Evolutionary conservation across 2,329 filamentous ascomycete species (phyloP).

Genomic region (Achaetomium macrosporum): DNA sequence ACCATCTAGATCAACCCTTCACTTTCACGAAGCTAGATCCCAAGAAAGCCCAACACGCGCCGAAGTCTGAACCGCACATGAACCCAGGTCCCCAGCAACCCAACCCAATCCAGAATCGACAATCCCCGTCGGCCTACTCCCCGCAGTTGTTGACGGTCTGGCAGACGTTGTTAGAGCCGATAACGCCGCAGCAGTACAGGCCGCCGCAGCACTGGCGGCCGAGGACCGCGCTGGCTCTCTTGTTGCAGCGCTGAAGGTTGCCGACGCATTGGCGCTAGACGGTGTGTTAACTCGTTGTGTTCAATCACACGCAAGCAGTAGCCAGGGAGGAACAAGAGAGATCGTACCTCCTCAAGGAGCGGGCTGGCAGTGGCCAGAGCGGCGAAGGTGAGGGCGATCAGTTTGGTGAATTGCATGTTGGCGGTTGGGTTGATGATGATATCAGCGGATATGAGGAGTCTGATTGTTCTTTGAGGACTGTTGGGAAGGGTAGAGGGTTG

Average conservation of each 20-base stretch:
- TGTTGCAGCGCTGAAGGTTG: neutral
- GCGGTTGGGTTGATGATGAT: too few relatives aligned
- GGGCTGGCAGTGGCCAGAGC: neutral
- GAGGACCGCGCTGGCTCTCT: neutral
- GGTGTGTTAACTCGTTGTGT: neutral
- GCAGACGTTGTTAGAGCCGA: conserved; percentile 3
- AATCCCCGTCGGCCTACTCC: neutral
- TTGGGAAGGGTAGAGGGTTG: neutral
- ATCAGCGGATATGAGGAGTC: neutral
- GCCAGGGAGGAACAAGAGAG: neutral
- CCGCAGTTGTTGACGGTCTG: neutral
- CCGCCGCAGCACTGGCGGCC: conserved; percentile 1
- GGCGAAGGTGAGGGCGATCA: neutral
- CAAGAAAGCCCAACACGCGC: too few relatives aligned
- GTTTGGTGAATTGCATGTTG: conserved; percentile 1
- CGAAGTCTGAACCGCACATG: too few relatives aligned
- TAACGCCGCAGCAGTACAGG: neutral
- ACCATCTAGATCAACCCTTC: too few relatives aligned
- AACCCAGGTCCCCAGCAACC: too few relatives aligned
- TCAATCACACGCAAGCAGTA: neutral
- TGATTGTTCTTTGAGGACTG: neutral
- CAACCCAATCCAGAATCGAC: too few relatives aligned
- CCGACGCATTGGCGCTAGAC: neutral
- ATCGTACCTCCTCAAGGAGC: neutral
- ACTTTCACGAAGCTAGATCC: too few relatives aligned